Evolutionary conservation across 352 stramenopile genomes (phyloP), one percentile per base, ranked within the genome.

Genomic region (Phytophthora brassicae): DNA sequence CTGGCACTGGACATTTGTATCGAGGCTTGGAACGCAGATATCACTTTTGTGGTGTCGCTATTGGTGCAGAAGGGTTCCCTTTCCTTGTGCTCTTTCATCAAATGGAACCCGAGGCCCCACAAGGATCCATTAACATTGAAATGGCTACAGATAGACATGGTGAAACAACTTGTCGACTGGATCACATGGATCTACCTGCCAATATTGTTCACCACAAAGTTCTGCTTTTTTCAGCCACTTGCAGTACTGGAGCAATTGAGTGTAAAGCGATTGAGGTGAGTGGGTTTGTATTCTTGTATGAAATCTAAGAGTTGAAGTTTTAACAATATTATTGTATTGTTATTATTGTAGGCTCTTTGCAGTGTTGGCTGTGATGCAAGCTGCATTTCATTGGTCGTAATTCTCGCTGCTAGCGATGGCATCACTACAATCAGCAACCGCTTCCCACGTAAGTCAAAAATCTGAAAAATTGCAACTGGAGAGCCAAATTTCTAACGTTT

Each of bases 41-140:
- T 1, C 39, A 41, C 13, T 53, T 81, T 35, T 87, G 75, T 39
- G 75, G 77, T 0, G 51, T 89, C 7, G 56, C 66, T 23, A 62
- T 89, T 4, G 70, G 75, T 8, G 54, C 75, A 0, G 61, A 74
- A n/a, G 77, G 75, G 0, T 64, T 72, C 3, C 68, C 76, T n/a
- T 74, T 89, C 33, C 66, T 86, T 17, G 60, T 75, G 22, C 28
- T 81, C 3, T 86, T 84, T 38, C 64, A 70, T 4, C 73, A 84
- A 67, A 81, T 85, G 68, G 75, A 88, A 14, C 75, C 75, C 0
- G 51, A 68, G 9, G 70, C 67, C 0, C 41, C 56, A 12, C 56
- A 71, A 46, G 74, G 79, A 19, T 83, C 56, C 17, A 74, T 76
- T 42, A 62, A 69, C 35, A 54, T 83, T 3, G 23, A 50, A 20